phyloP scores from a whole-genome alignment of 2,329 filamentous ascomycete species.

The Acrodontium crateriforme region DNA sequence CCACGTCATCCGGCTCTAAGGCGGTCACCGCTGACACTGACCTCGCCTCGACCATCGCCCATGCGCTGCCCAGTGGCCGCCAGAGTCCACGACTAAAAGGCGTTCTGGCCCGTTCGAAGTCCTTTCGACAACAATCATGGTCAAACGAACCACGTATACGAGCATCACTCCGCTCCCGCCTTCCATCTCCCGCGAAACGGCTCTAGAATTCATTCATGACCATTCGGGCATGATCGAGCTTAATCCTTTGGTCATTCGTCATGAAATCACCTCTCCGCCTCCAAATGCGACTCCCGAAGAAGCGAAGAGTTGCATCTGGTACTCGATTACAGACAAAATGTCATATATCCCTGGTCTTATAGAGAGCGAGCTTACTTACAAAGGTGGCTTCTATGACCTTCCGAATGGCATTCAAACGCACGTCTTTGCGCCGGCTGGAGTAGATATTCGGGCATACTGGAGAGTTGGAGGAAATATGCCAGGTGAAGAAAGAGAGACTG shows the following conservation, averaged over 20 bases:
- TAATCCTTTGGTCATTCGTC: conserved; percentile 67
- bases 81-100: too few relatives aligned
- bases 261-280: conserved; percentile 55
- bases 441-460: conserved; percentile 77
- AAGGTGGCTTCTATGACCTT: conserved; percentile 65
- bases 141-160: conserved; percentile 58
- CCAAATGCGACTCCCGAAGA: conserved; percentile 56
- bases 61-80: too few relatives aligned
- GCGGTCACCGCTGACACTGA: too few relatives aligned
- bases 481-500: conserved; percentile 51
- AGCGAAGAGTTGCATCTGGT: conserved; percentile 55
- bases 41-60: too few relatives aligned
- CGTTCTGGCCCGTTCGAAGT: too few relatives aligned
- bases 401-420: conserved; percentile 65
- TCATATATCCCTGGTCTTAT: conserved; percentile 56
- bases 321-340: conserved; percentile 63
- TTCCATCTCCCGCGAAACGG: conserved; percentile 53
- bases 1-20: too few relatives aligned
- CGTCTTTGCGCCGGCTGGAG: conserved; percentile 66
- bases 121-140: too few relatives aligned
- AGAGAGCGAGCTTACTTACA: conserved; percentile 59
- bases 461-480: conserved; percentile 57
- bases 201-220: conserved; percentile 61
- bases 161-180: conserved; percentile 64
- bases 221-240: conserved; percentile 77